Conservation (phyloP, 2,329 filamentous ascomycete species). For the Aurifilum marmelostoma region DNA sequence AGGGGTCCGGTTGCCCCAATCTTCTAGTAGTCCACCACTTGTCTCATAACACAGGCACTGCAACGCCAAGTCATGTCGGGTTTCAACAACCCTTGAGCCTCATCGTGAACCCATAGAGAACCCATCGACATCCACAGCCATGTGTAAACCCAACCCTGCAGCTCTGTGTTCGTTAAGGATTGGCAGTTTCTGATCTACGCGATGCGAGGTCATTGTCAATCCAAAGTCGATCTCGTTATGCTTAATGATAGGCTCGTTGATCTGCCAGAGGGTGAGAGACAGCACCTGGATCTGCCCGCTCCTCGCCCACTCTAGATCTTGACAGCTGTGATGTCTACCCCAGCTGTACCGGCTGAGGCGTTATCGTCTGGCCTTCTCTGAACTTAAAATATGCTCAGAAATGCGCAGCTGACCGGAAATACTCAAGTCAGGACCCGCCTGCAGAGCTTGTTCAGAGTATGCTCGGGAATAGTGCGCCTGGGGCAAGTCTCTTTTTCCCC, state of each 20-base stretch:
- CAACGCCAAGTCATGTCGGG: constrained; percentile 14
- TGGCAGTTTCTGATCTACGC: constrained; percentile 9
- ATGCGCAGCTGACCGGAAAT: neutral
- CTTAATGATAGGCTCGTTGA: neutral
- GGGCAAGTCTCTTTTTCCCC: no score
- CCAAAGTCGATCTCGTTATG: constrained; percentile 11
- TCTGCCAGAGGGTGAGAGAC: neutral
- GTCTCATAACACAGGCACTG: constrained; percentile 8
- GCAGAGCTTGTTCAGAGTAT: neutral
- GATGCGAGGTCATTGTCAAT: constrained; percentile 15
- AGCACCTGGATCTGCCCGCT: neutral
- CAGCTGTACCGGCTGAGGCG: neutral
- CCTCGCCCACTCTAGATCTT: neutral
- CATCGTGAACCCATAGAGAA: neutral
- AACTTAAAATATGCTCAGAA: neutral
- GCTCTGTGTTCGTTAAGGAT: constrained; percentile 9
- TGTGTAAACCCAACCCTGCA: neutral
- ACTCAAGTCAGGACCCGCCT: neutral
- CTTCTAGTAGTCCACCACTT: neutral
- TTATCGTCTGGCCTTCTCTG: neutral
- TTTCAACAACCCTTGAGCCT: constrained; percentile 19
- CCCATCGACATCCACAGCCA: neutral
- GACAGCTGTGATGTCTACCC: constrained; percentile 6
- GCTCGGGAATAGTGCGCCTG: no score
- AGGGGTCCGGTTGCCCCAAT: neutral